Conservation (phyloP, 305 asterid genomes). For the Fraxinus platypoda region DNA sequence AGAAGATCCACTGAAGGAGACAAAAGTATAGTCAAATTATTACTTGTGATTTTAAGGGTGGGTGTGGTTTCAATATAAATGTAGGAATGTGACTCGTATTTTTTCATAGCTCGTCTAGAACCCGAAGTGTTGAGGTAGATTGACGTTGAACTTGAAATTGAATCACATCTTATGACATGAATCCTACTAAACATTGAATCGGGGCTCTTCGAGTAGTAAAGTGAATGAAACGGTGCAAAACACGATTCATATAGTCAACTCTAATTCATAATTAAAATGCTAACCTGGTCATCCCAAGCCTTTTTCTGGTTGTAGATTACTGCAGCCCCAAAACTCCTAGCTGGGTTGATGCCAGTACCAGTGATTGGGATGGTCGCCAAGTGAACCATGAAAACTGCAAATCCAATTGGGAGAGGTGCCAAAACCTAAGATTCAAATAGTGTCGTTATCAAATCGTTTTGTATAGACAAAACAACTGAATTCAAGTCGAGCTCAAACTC, state of each 20-base stretch:
- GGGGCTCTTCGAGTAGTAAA: background rate
- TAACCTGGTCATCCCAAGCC: constrained; percentile 68
- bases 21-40: background rate
- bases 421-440: constrained; percentile 20
- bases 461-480: too few relatives aligned
- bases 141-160: background rate
- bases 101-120: background rate
- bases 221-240: background rate
- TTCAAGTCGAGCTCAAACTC: background rate
- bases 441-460: background rate
- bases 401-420: constrained; percentile 37
- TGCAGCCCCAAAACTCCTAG: constrained; percentile 82
- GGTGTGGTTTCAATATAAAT: background rate
- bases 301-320: constrained; percentile 47
- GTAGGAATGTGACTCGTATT: background rate
- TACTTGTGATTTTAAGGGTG: too few relatives aligned
- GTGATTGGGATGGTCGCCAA: constrained; percentile 46
- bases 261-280: background rate
- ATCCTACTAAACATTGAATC: background rate
- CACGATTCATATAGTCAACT: background rate
- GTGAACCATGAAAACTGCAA: constrained; percentile 45
- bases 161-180: background rate
- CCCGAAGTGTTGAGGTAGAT: background rate
- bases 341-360: constrained; percentile 65
- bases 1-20: constrained; percentile 70